These are phyloP conservation scores for Niebla homalea DNA, from an alignment of 495 filamentous ascomycete species.

Conservation along the genomic window DNA sequence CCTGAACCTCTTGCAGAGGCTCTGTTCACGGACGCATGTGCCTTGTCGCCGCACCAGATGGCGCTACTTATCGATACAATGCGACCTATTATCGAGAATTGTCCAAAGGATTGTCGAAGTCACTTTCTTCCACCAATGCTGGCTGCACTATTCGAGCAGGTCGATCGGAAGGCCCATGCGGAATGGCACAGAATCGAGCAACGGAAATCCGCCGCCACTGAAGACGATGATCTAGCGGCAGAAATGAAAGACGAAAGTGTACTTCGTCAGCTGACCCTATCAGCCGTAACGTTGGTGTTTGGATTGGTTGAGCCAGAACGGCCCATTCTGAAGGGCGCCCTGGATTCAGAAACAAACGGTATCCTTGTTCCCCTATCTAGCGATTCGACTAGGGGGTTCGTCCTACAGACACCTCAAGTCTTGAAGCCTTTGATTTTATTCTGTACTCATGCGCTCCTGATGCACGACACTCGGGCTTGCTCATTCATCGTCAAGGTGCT, in stretches of 20 bases:
- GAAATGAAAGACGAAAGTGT: conserved; percentile 99
- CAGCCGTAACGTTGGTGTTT: conserved; percentile 79
- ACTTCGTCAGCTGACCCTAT: conserved; percentile 81
- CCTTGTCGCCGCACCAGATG: conserved; percentile 83
- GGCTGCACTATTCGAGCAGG: conserved; percentile 64
- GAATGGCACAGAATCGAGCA: conserved; percentile 67
- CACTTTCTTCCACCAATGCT: conserved; percentile 84
- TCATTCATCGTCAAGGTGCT: conserved; percentile 73
- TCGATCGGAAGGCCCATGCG: conserved; percentile 70
- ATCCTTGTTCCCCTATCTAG: not conserved
- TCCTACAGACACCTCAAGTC: conserved; percentile 62
- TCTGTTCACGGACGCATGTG: conserved; percentile 68
- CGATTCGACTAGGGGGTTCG: conserved; percentile 30
- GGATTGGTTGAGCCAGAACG: conserved; percentile 68
- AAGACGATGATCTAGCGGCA: conserved; percentile 61
- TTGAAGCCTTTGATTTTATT: conserved; percentile 83
- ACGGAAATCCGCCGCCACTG: conserved; percentile 46
- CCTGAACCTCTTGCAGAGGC: conserved; percentile 73
- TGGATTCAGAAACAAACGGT: not conserved
- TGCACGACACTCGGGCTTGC: conserved; percentile 84
- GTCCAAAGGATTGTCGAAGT: conserved; percentile 59
- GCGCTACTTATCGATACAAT: conserved; percentile 79
- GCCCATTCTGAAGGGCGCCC: not conserved
- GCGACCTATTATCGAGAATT: conserved; percentile 77
- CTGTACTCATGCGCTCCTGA: conserved; percentile 75